Conservation (phyloP, 2,329 filamentous ascomycete genomes). For the Sporothrix pallida region DNA sequence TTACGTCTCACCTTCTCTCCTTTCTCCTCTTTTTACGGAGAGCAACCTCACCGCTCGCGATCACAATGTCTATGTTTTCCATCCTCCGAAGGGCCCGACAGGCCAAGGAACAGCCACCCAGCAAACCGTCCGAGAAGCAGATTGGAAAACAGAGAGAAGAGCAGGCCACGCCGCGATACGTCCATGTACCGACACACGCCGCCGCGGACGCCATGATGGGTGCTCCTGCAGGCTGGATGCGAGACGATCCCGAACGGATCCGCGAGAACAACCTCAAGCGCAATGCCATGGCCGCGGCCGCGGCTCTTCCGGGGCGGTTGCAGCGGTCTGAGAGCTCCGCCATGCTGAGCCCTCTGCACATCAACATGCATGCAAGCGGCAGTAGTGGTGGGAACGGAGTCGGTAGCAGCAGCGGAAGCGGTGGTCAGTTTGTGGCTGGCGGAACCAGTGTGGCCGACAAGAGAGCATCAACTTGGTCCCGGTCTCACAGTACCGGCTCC, state of each 20-base stretch:
- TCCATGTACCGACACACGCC: constrained; percentile 67
- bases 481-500: constrained; percentile 33
- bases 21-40: not conserved
- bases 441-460: constrained; percentile 22
- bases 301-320: not conserved
- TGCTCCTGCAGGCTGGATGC: constrained; percentile 58
- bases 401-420: no score
- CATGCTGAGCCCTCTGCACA: constrained; percentile 36
- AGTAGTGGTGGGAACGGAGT: constrained; percentile 13
- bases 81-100: constrained; percentile 59
- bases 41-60: constrained; percentile 41
- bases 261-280: constrained; percentile 58
- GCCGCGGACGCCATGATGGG: constrained; percentile 62
- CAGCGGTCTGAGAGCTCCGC: constrained; percentile 19
- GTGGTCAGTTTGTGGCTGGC: not conserved
- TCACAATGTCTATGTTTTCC: constrained; percentile 64
- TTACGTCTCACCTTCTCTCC: not conserved
- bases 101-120: constrained; percentile 54
- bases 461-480: not conserved
- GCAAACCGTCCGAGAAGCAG: constrained; percentile 51
- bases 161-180: constrained; percentile 53
- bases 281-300: constrained; percentile 49
- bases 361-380: constrained; percentile 28
- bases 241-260: constrained; percentile 55
- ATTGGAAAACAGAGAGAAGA: constrained; percentile 55